Percentiles rank a stretch among this genome's conserved stretches.
Conservation (phyloP, 2,329 filamentous ascomycete species). For the Lachnellula willkommii region DNA sequence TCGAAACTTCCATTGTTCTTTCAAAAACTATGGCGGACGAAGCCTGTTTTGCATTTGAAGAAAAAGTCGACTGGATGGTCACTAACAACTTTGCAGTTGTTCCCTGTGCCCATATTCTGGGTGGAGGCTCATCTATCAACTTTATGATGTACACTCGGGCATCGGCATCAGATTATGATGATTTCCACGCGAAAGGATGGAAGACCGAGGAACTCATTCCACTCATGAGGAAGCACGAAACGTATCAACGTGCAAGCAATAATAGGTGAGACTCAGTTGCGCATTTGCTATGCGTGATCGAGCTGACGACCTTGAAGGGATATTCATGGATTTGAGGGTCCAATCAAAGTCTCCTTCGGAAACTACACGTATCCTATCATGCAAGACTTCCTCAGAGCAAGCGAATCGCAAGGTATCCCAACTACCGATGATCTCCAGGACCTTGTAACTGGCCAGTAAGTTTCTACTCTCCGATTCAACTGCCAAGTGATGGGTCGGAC, state of each 20-base stretch:
- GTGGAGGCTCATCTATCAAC: constrained; percentile 58
- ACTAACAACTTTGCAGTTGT: constrained; percentile 30
- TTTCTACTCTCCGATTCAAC: not conserved
- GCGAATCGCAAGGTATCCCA: constrained; percentile 69
- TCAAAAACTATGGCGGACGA: not conserved
- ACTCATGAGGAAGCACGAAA: constrained; percentile 54
- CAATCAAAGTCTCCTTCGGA: constrained; percentile 61
- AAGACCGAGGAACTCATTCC: constrained; percentile 47
- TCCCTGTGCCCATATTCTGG: constrained; percentile 46
- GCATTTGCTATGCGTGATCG: not conserved
- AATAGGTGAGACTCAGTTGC: constrained; percentile 41
- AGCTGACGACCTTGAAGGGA: constrained; percentile 39
- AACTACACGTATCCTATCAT: constrained; percentile 67
- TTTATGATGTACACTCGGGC: constrained; percentile 50
- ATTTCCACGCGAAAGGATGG: constrained; percentile 52
- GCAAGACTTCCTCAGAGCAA: constrained; percentile 70
- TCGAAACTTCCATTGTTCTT: not conserved
- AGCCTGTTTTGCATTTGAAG: no score
- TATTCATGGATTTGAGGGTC: constrained; percentile 70
- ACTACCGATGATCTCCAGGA: constrained; percentile 73
- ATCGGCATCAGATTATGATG: constrained; percentile 44
- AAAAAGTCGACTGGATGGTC: constrained; percentile 20
- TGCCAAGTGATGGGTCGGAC: not conserved
- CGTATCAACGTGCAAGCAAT: constrained; percentile 47
- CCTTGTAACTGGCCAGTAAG: constrained; percentile 51